Evolutionary conservation across 116 monocot genomes (phyloP).

Genomic region (Iris pallida): DNA sequence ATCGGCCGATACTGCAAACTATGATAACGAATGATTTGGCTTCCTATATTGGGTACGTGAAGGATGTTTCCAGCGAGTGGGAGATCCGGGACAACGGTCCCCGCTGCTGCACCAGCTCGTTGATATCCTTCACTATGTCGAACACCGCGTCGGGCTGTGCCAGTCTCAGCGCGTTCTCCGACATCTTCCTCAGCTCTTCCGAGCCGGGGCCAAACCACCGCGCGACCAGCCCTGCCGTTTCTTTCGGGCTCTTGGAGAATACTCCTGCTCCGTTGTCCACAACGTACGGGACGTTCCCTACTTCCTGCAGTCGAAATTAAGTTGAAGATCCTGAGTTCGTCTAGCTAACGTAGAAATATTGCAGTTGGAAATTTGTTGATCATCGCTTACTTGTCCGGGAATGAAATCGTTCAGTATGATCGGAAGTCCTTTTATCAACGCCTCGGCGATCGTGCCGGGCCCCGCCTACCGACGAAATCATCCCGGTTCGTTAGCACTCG

Average conservation of each 20-base stretch:
- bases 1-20: too few relatives aligned
- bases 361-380: too few relatives aligned
- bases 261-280: constrained; percentile 89
- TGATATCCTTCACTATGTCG: constrained; percentile 77
- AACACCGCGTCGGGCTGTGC: constrained; percentile 89
- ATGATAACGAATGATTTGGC: too few relatives aligned
- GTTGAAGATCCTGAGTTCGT: too few relatives aligned
- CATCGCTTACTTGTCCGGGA: constrained; percentile 67
- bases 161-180: constrained; percentile 66
- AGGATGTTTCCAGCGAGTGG: constrained; percentile 43
- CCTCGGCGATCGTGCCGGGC: constrained; percentile 90
- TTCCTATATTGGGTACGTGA: too few relatives aligned
- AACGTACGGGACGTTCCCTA: constrained; percentile 88
- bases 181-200: constrained; percentile 61
- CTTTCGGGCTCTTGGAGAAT: constrained; percentile 71
- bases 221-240: constrained; percentile 64
- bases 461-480: constrained; percentile 57
- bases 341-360: too few relatives aligned
- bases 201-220: constrained; percentile 66
- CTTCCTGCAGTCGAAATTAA: too few relatives aligned
- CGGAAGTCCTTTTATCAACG: constrained; percentile 78
- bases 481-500: too few relatives aligned
- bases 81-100: constrained; percentile 46
- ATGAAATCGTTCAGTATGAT: constrained; percentile 95
- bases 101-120: constrained; percentile 40